Evolutionary conservation across 257 asterid genomes (phyloP).

Genomic region (Solanum bukasovii): DNA sequence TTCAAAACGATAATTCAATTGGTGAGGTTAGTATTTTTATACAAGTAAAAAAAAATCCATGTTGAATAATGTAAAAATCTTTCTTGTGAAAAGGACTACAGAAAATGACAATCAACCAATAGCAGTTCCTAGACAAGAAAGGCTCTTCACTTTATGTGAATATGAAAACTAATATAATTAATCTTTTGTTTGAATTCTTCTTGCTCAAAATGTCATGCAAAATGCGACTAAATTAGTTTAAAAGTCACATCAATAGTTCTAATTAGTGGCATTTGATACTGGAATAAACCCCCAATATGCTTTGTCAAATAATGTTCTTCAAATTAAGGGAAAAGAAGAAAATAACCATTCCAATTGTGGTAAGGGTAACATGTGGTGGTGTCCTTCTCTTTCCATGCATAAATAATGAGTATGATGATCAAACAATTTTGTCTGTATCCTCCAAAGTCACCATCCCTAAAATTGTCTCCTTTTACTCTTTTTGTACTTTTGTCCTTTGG

Average conservation of each 20-base stretch:
- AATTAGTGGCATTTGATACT: not conserved
- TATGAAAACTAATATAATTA: not conserved
- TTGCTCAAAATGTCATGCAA: not conserved
- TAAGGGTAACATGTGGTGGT: not conserved
- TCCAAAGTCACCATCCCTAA: not conserved
- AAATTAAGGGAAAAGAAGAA: not conserved
- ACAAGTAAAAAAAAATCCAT: not conserved
- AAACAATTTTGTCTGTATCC: not conserved
- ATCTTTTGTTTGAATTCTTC: not conserved
- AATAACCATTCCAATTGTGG: not conserved
- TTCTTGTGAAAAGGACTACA: not conserved
- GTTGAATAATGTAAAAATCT: not conserved
- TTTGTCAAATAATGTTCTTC: not conserved
- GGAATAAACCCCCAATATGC: not conserved
- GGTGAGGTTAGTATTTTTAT: not conserved
- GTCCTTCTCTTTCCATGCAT: not conserved
- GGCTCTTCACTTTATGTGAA: not conserved
- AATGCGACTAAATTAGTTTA: not conserved
- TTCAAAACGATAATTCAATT: not conserved
- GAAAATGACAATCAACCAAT: not conserved
- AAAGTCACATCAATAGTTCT: not conserved
- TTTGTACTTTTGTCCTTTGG: not conserved
- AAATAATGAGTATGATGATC: not conserved
- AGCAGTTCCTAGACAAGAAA: not conserved
- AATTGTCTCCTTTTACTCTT: not conserved